phyloP scores from a whole-genome alignment of 2,329 filamentous ascomycete genomes.

The Sporothrix humicola region DNA sequence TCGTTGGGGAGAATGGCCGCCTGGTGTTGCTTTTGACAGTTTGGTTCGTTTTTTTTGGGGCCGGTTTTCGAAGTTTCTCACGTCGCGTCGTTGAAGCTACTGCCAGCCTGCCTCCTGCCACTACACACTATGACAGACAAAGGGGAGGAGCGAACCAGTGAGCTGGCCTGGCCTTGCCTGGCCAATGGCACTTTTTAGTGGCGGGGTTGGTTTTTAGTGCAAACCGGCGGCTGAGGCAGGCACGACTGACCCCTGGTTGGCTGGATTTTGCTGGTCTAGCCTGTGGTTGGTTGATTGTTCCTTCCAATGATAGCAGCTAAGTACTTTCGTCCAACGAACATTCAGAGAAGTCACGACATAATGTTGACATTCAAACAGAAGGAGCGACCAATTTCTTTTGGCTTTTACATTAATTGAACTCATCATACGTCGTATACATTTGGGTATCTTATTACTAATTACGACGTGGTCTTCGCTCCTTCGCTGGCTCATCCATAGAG shows the following conservation, averaged over 20 bases:
- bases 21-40: neutral
- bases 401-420: neutral
- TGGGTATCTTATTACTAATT: slow-evolving; percentile 21
- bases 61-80: slow-evolving; percentile 29
- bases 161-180: slow-evolving; percentile 9
- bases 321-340: too few relatives aligned
- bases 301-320: neutral
- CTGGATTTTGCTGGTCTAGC: neutral
- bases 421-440: neutral
- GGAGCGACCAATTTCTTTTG: neutral
- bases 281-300: neutral
- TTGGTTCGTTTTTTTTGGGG: slow-evolving; percentile 11
- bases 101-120: neutral
- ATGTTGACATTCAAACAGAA: neutral
- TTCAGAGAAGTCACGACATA: neutral
- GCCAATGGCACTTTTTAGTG: slow-evolving; percentile 32
- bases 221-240: slow-evolving; percentile 19
- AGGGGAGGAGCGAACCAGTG: neutral
- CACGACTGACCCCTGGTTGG: slow-evolving; percentile 15
- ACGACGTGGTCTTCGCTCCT: neutral
- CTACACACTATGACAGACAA: slow-evolving; percentile 1
- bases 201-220: slow-evolving; percentile 33
- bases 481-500: slow-evolving; percentile 68
- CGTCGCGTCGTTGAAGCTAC: slow-evolving; percentile 19
- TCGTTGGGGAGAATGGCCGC: neutral